Conservation (phyloP, 2,329 filamentous ascomycete species). For the Penicillium olsonii region DNA sequence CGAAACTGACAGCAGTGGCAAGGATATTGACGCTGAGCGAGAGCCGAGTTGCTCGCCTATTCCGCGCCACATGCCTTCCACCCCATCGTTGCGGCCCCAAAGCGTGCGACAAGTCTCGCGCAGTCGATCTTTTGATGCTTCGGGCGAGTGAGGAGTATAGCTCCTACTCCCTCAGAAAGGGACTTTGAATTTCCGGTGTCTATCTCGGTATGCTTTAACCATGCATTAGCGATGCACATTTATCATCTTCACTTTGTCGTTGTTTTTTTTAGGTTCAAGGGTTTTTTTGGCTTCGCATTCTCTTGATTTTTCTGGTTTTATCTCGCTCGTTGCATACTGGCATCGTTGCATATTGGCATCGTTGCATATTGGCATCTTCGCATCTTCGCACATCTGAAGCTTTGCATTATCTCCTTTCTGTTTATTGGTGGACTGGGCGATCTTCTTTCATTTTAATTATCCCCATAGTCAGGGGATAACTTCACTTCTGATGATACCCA, state of each 20-base stretch:
- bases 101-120: slow-evolving; percentile 25
- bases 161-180: not conserved
- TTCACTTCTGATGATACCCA: slow-evolving; percentile 34
- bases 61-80: slow-evolving; percentile 39
- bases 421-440: slow-evolving; percentile 3
- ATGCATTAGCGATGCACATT: not conserved
- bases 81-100: slow-evolving; percentile 34
- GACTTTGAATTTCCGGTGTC: not conserved
- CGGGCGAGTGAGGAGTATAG: slow-evolving; percentile 20
- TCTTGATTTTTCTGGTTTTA: slow-evolving; percentile 9
- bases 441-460: slow-evolving; percentile 5
- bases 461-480: slow-evolving; percentile 3
- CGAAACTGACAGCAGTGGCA: slow-evolving; percentile 43
- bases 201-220: not conserved
- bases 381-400: slow-evolving; percentile 10
- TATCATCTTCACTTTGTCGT: not conserved
- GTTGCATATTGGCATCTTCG: slow-evolving; percentile 9
- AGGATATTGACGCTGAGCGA: slow-evolving; percentile 36
- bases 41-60: slow-evolving; percentile 25
- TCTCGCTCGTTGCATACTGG: slow-evolving; percentile 13
- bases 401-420: slow-evolving; percentile 6
- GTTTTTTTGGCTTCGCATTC: slow-evolving; percentile 5
- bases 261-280: slow-evolving; percentile 2
- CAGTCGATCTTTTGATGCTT: slow-evolving; percentile 38
- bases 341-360: slow-evolving; percentile 13